A percentile compares a stretch with the other conserved stretches of the same genome.
These are phyloP conservation scores for Dictyostelium intermedium DNA, from an alignment of 78 protist species.

Conservation along the genomic window DNA sequence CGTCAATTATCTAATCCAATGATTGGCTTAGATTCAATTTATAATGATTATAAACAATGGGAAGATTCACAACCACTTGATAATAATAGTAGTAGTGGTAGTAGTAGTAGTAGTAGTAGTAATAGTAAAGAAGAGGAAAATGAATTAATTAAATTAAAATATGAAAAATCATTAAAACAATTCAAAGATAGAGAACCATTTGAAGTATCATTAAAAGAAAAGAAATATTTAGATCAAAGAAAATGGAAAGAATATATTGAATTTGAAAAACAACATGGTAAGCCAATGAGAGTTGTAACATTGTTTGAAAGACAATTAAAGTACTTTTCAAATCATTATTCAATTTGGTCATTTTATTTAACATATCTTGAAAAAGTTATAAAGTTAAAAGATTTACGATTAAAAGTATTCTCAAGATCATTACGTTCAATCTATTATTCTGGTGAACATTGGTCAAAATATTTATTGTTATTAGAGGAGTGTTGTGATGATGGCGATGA, in stretches of 20 bases:
- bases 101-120: no score
- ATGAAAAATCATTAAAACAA: conserved; percentile 14
- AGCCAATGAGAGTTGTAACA: neutral
- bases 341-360: conserved; percentile 28
- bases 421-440: conserved; percentile 34
- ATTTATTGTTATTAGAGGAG: neutral
- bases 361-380: neutral
- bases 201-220: neutral
- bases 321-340: neutral
- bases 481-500: neutral
- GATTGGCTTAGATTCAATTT: neutral
- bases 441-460: conserved; percentile 61
- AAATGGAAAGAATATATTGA: conserved; percentile 56
- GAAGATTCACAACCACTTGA: neutral
- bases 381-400: neutral
- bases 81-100: no score
- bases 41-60: conserved; percentile 24
- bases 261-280: conserved; percentile 9
- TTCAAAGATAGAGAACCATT: neutral
- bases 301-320: conserved; percentile 40
- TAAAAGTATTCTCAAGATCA: neutral
- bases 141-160: neutral
- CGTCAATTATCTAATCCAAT: neutral
- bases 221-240: neutral
- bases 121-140: neutral